phyloP scores from a whole-genome alignment of 371 early-diverging fungal species.

The Mortierella sp. region DNA sequence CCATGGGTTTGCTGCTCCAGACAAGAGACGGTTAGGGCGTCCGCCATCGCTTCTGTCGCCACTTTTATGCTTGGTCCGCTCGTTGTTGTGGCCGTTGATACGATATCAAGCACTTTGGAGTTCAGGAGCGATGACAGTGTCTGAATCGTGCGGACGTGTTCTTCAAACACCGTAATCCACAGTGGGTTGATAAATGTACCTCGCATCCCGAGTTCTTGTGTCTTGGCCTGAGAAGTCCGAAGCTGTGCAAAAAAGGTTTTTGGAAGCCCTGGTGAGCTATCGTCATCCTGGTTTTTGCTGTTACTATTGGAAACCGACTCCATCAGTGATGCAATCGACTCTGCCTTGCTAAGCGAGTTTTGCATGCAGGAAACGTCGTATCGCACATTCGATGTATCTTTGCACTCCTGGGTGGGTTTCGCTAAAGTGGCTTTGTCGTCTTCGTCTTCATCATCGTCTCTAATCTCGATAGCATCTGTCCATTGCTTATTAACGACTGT shows the following conservation, averaged over 20 bases:
- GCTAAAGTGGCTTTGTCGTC: neutral
- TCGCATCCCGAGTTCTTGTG: neutral
- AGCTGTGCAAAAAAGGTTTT: neutral
- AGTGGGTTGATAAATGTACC: constrained; percentile 3
- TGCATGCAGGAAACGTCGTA: neutral
- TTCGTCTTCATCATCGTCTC: neutral
- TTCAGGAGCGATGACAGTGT: neutral
- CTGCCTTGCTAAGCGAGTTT: neutral
- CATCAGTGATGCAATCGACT: neutral
- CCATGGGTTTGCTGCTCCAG: too few relatives aligned
- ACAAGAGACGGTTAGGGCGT: too few relatives aligned
- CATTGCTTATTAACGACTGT: too few relatives aligned
- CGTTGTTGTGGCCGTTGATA: too few relatives aligned
- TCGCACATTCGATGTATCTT: neutral
- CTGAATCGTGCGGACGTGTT: constrained; percentile 5
- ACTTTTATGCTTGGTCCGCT: neutral
- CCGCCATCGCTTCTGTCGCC: too few relatives aligned
- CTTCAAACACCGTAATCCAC: constrained; percentile 1
- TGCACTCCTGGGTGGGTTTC: neutral
- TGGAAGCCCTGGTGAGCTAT: too few relatives aligned
- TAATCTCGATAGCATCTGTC: neutral
- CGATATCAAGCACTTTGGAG: neutral
- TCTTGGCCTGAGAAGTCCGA: constrained; percentile 1
- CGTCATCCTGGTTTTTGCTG: neutral
- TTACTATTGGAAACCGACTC: neutral